Base-by-base conservation (phyloP, 2,329 filamentous ascomycete genomes). In the Acarospora socialis region DNA sequence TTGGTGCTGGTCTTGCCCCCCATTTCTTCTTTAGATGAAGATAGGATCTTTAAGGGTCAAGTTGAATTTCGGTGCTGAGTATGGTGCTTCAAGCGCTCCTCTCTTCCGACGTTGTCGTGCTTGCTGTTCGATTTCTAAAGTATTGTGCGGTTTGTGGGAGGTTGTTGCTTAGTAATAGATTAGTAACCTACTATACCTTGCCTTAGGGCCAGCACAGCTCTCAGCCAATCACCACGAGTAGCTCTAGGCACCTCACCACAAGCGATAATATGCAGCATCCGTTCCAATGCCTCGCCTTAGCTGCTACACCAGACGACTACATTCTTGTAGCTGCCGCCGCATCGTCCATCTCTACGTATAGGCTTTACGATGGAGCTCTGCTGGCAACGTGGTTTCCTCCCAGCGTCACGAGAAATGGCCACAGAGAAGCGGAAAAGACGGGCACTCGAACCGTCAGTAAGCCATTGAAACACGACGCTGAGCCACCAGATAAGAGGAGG, bases 41-140 rank as follows among this genome's bases (percentile, higher is more conserved):
- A 80, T 74, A 92, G 84, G 84, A 81, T 92, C 63, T 93, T 93
- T 93, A 86, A 93, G 86, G 84, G 78, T 62, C 75, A 69, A 66
- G 45, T 30, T 15, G 12, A 42, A 43, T 47, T 43, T 41, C 39
- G 31, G 28, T 42, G 38, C 22, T 40, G 28, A 8, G 21, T 8
- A 22, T 22, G 21, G 8, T 12, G 21, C 8, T 12, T 8, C 8
- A 22, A 22, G 21, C 21, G 12, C 21, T 22, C 10, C 21, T 8
- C 21, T n/a, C n/a, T n/a, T n/a, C n/a, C n/a, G n/a, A n/a, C n/a
- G n/a, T n/a, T n/a, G n/a, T n/a, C n/a, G n/a, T n/a, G n/a, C n/a
- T n/a, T n/a, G n/a, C n/a, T n/a, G n/a, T n/a, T n/a, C n/a, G n/a
- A n/a, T n/a, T n/a, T n/a, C n/a, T n/a, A n/a, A n/a, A n/a, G n/a